phyloP scores from a whole-genome alignment of 371 early-diverging fungal species.

The Rhizopus delemar region DNA sequence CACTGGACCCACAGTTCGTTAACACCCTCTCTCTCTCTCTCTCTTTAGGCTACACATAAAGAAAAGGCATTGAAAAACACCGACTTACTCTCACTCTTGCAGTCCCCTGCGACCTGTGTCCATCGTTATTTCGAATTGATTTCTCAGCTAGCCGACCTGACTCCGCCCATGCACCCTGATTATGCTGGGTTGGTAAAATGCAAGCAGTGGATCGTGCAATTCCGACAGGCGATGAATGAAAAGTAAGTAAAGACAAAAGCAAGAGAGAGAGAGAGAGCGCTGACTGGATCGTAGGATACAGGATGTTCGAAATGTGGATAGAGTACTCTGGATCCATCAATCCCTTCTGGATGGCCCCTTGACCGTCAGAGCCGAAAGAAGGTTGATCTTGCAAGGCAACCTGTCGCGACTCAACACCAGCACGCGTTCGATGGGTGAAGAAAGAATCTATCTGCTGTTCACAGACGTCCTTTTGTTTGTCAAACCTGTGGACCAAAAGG shows the following conservation, averaged over 20 bases:
- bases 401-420: slow-evolving; percentile 28
- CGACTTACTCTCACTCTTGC: slow-evolving; percentile 39
- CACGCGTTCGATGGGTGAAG: slow-evolving; percentile 37
- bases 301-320: slow-evolving; percentile 45
- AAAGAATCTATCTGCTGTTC: slow-evolving; percentile 43
- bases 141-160: slow-evolving; percentile 30
- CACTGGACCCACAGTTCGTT: too few relatives aligned
- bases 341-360: slow-evolving; percentile 39
- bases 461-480: slow-evolving; percentile 43
- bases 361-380: slow-evolving; percentile 40
- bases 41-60: background rate
- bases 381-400: slow-evolving; percentile 38
- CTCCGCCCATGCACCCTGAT: slow-evolving; percentile 46
- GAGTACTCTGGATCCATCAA: slow-evolving; percentile 45
- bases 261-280: background rate
- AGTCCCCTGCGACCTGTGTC: slow-evolving; percentile 46
- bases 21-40: too few relatives aligned
- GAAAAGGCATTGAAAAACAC: slow-evolving; percentile 29
- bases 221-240: slow-evolving; percentile 27
- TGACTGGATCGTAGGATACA: slow-evolving; percentile 16
- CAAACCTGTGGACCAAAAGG: slow-evolving; percentile 29
- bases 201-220: slow-evolving; percentile 31
- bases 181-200: slow-evolving; percentile 30
- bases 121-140: slow-evolving; percentile 40
- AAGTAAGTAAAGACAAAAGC: slow-evolving; percentile 33